Percentiles rank a stretch among this genome's conserved stretches.
Evolutionary conservation across 257 asterid species (phyloP).

Genomic region (Ocimum tenuiflorum): DNA sequence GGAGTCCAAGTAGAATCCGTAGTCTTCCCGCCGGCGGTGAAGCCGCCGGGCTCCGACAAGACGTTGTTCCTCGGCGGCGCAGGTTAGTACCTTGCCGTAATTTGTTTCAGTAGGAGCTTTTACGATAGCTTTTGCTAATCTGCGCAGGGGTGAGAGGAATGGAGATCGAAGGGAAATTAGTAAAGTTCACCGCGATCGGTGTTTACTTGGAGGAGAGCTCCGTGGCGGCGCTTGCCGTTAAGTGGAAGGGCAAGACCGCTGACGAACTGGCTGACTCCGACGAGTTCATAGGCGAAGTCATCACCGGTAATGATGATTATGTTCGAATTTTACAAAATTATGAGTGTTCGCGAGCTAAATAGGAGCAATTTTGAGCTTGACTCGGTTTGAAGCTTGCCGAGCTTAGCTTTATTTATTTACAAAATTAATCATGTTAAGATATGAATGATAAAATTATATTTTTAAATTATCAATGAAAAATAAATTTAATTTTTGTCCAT

Average conservation of each 20-base stretch:
- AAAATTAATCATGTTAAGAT: too few species aligned
- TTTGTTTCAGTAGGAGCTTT: background rate
- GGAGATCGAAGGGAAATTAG: constrained; percentile 55
- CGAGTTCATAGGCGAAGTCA: constrained; percentile 63
- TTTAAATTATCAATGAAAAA: too few species aligned
- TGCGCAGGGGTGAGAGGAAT: constrained; percentile 66
- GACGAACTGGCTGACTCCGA: constrained; percentile 53
- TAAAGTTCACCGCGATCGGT: constrained; percentile 75
- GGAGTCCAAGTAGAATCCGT: constrained; percentile 44
- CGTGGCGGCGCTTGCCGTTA: constrained; percentile 47
- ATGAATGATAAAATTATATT: too few species aligned
- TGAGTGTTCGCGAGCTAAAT: too few species aligned
- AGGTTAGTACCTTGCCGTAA: constrained; percentile 31
- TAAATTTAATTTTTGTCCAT: too few species aligned
- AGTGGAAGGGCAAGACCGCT: constrained; percentile 69
- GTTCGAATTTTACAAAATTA: background rate
- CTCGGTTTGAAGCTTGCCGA: too few species aligned
- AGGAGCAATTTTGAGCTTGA: too few species aligned
- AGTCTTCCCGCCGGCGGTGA: constrained; percentile 51
- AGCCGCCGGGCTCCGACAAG: constrained; percentile 52
- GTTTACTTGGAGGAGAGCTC: constrained; percentile 64
- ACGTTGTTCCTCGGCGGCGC: constrained; percentile 81
- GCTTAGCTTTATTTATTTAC: too few species aligned
- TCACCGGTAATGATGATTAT: constrained; percentile 35
- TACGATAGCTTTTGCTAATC: constrained; percentile 17